phyloP scores from a whole-genome alignment of 495 filamentous ascomycete species.

The Recurvomyces mirabilis region DNA sequence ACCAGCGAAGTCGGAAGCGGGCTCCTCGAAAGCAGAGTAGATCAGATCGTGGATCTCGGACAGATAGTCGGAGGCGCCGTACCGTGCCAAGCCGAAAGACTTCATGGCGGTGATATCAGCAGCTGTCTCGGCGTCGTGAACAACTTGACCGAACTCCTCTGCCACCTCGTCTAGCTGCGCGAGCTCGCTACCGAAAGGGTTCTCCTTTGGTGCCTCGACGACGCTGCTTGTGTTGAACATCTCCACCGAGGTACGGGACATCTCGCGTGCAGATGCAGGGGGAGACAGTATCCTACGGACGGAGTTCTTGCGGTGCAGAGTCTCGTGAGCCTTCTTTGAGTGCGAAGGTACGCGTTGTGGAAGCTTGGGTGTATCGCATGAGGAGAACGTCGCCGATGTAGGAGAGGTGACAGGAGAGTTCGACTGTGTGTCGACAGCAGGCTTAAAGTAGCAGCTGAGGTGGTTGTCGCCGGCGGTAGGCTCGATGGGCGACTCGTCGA shows the following conservation, averaged over 20 bases:
- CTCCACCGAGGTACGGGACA: conserved; percentile 24
- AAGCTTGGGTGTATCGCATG: conserved; percentile 44
- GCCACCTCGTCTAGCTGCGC: conserved; percentile 69
- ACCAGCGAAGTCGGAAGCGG: neutral
- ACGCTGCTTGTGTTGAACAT: conserved; percentile 39
- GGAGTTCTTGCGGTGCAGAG: conserved; percentile 56
- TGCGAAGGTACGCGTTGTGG: conserved; percentile 71
- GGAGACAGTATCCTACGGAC: conserved; percentile 38
- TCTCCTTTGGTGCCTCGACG: conserved; percentile 21
- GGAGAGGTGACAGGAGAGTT: conserved; percentile 13
- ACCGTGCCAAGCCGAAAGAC: conserved; percentile 58
- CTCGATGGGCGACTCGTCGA: conserved; percentile 45
- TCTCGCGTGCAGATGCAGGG: conserved; percentile 25
- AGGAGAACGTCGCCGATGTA: neutral
- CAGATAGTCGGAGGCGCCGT: conserved; percentile 72
- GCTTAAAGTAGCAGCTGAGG: conserved; percentile 65
- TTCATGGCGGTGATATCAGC: conserved; percentile 47
- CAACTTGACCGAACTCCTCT: conserved; percentile 62
- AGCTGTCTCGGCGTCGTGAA: conserved; percentile 38
- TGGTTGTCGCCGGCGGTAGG: conserved; percentile 55
- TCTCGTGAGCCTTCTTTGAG: conserved; percentile 67
- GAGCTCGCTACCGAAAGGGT: conserved; percentile 62
- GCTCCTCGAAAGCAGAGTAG: conserved; percentile 6
- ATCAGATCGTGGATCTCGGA: conserved; percentile 60
- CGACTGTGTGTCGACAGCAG: conserved; percentile 36